A percentile compares a stretch with the other conserved stretches of the same genome.
Evolutionary conservation across 805 yeast genomes (phyloP).

Genomic region (Ogataea degrootiae): DNA sequence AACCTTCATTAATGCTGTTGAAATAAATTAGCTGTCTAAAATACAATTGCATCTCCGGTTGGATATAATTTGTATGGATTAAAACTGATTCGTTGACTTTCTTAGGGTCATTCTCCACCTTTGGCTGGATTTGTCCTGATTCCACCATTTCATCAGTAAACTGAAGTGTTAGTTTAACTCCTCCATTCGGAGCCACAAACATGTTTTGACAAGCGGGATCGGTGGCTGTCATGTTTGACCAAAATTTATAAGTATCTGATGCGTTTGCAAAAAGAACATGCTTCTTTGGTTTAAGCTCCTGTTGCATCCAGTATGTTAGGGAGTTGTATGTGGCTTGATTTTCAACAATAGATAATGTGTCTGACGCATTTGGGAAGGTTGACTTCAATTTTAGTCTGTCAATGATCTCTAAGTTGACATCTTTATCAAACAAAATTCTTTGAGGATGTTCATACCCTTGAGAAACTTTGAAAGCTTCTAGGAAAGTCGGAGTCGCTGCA

Average conservation of each 20-base stretch:
- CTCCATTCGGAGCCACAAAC: constrained; percentile 12
- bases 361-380: constrained; percentile 31
- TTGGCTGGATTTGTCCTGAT: constrained; percentile 39
- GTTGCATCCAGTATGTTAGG: constrained; percentile 58
- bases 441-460: too few relatives aligned
- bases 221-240: constrained; percentile 14
- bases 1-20: constrained; percentile 24
- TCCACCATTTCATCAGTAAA: constrained; percentile 29
- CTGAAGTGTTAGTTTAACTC: constrained; percentile 15
- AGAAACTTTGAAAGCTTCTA: too few relatives aligned
- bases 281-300: constrained; percentile 53
- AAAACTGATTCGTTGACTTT: constrained; percentile 26
- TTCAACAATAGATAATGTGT: constrained; percentile 50
- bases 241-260: constrained; percentile 14
- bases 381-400: constrained; percentile 40
- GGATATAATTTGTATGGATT: constrained; percentile 25
- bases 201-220: constrained; percentile 14
- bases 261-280: constrained; percentile 48
- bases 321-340: constrained; percentile 56
- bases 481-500: too few relatives aligned
- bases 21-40: constrained; percentile 32
- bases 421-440: constrained; percentile 9
- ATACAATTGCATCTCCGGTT: constrained; percentile 56
- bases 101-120: constrained; percentile 7
- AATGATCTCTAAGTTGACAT: constrained; percentile 32